A percentile compares a stretch with the other conserved stretches of the same genome.
Evolutionary conservation across 306 rosid genomes (phyloP).

Genomic region (Alnus glutinosa): DNA sequence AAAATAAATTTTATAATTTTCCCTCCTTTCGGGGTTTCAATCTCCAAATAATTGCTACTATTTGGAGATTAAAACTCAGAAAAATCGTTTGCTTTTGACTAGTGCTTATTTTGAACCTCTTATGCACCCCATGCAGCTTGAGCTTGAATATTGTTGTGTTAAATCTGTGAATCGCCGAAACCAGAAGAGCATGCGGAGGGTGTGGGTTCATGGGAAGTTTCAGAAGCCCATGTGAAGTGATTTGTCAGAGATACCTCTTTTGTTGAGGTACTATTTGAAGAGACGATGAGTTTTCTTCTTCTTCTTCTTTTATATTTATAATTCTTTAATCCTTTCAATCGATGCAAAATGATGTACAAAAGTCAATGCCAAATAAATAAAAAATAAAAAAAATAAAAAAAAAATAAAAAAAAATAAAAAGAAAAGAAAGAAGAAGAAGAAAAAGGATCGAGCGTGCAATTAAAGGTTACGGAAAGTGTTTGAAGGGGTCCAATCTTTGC

Average conservation of each 20-base stretch:
- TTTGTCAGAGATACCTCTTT: constrained; percentile 8
- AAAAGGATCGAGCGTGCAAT: background rate
- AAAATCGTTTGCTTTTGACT: constrained; percentile 5
- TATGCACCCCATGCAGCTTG: constrained; percentile 56
- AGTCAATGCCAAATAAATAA: too few species aligned
- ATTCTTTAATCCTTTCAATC: too few species aligned
- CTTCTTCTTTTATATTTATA: background rate
- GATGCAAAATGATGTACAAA: too few species aligned
- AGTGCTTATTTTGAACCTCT: constrained; percentile 13
- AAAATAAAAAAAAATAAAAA: too few species aligned
- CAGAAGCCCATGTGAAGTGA: constrained; percentile 58
- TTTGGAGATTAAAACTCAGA: background rate
- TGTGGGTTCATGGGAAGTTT: constrained; percentile 97
- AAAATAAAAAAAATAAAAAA: too few species aligned
- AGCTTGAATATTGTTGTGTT: constrained; percentile 88
- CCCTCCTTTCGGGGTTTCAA: background rate
- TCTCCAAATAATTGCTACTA: background rate
- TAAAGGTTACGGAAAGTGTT: background rate
- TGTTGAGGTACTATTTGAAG: constrained; percentile 6
- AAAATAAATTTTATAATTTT: background rate
- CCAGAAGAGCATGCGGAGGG: constrained; percentile 83
- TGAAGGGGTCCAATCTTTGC: background rate
- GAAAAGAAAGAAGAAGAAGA: too few species aligned
- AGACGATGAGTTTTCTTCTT: background rate
- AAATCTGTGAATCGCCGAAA: constrained; percentile 74